These are phyloP conservation scores for Tardiomyces digboiensis DNA, from an alignment of 1,139 yeast genomes.

Conservation along the genomic window DNA sequence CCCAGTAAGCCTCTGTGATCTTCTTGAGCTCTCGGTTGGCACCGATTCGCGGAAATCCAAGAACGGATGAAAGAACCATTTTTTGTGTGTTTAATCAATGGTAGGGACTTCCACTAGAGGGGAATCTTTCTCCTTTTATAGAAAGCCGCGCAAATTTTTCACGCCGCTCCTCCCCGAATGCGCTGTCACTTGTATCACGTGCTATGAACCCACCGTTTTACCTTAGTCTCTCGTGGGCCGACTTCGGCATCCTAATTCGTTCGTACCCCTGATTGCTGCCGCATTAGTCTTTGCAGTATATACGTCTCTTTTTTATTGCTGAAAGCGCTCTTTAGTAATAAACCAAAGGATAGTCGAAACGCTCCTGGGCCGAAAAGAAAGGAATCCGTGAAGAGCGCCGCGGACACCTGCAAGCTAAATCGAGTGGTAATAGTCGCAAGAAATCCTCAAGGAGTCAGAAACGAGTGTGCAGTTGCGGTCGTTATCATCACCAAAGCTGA, in stretches of 20 bases:
- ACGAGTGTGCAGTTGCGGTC: too few species aligned
- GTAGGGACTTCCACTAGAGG: neutral
- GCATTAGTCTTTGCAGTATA: too few species aligned
- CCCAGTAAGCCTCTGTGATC: slow-evolving; percentile 98
- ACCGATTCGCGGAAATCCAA: slow-evolving; percentile 98
- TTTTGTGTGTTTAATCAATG: slow-evolving; percentile 8
- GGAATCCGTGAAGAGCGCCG: too few species aligned
- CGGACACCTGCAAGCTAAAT: too few species aligned
- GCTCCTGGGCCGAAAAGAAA: too few species aligned
- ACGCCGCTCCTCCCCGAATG: slow-evolving; percentile 1
- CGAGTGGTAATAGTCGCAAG: too few species aligned
- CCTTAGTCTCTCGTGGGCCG: neutral
- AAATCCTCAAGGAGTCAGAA: too few species aligned
- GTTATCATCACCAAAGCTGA: too few species aligned
- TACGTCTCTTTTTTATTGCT: too few species aligned
- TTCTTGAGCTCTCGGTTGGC: slow-evolving; percentile 99
- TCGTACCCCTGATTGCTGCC: too few species aligned
- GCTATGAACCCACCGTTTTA: neutral
- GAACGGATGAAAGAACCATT: slow-evolving; percentile 94
- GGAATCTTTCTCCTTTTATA: slow-evolving; percentile 5
- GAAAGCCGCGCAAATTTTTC: slow-evolving; percentile 11
- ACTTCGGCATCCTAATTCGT: neutral
- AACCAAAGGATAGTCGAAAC: too few species aligned
- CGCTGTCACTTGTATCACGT: neutral
- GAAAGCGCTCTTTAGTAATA: too few species aligned